Evolutionary conservation across 306 rosid species (phyloP), one percentile per base, ranked within the genome.

Genomic region (Oemleria cerasiformis): DNA sequence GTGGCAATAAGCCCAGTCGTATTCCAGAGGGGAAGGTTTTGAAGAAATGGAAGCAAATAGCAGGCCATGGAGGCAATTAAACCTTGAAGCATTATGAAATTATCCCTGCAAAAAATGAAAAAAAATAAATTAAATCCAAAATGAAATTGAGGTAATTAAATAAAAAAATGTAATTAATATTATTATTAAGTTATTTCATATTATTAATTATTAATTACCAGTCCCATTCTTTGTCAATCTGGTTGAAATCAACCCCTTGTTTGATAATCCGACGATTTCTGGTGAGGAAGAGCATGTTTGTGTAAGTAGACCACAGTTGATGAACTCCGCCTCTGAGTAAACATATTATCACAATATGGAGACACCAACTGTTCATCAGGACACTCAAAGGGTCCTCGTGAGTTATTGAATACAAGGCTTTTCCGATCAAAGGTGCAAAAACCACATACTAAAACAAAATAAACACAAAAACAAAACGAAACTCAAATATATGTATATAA

Each of bases 191-290:
- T n/a, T n/a, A n/a, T n/a, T n/a, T n/a, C n/a, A n/a, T n/a, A 25
- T 49, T 9, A 15, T 30, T 21, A 8, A 6, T 13, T 17, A 30
- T 20, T 21, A 47, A 45, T 73, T 80, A 94, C 99, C 99, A 91
- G 79, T 94, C 80, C 96, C 96, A 94, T 79, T 94, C 97, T 62
- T 44, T 77, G 80, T 92, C 96, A 76, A 92, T 67, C 78, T 92
- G 98, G 68, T 90, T 88, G 92, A 92, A 92, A 85, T 90, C 98
- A 58, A 86, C 75, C 5, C 96, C 98, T 30, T 83, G 77, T 45
- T 82, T 78, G 15, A 86, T 47, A 80, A 92, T 88, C 56, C 79
- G 62, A 4, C 84, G 80, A 44, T 79, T 92, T 79, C 95, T 73
- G 0, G 91, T 88, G 4, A 92, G 83, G 84, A 90, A 92, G 61